Percentiles rank a stretch among this genome's conserved stretches.
These are phyloP conservation scores for Gonapodya prolifera DNA, from an alignment of 192 early-diverging fungal genomes.

Conservation along the genomic window DNA sequence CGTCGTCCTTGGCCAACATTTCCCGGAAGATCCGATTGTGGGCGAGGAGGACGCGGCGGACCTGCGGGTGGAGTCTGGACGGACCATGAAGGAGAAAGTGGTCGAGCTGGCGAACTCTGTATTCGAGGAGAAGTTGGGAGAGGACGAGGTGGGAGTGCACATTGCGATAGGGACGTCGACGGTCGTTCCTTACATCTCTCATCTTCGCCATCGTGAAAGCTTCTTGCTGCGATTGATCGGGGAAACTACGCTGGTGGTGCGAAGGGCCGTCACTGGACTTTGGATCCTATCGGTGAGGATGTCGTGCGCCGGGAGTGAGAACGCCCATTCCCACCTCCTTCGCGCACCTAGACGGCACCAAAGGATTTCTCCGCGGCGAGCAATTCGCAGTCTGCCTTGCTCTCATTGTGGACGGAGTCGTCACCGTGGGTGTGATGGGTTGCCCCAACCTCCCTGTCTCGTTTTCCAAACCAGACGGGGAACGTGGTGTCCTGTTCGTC, in stretches of 20 bases:
- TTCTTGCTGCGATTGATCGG: conserved; percentile 78
- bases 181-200: background rate
- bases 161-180: background rate
- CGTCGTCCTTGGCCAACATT: conserved; percentile 53
- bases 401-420: conserved; percentile 75
- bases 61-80: conserved; percentile 56
- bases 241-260: conserved; percentile 72
- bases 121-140: conserved; percentile 35
- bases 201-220: conserved; percentile 23
- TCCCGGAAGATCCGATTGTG: conserved; percentile 82
- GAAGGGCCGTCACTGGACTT: conserved; percentile 49
- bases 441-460: conserved; percentile 70
- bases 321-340: background rate
- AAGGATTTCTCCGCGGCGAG: conserved; percentile 93
- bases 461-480: conserved; percentile 1
- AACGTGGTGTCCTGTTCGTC: conserved; percentile 37
- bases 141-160: conserved; percentile 45
- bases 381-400: conserved; percentile 96
- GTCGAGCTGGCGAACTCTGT: conserved; percentile 66
- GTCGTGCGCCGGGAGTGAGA: too few species aligned
- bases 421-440: conserved; percentile 81
- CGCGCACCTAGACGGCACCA: conserved; percentile 77
- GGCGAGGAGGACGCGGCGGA: conserved; percentile 93
- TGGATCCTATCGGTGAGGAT: conserved; percentile 42
- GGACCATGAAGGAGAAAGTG: conserved; percentile 58